Percentiles rank a stretch among this genome's conserved stretches.
Evolutionary conservation across 768 basidiomycete genomes (phyloP).

Genomic region (Agrocybe praecox): DNA sequence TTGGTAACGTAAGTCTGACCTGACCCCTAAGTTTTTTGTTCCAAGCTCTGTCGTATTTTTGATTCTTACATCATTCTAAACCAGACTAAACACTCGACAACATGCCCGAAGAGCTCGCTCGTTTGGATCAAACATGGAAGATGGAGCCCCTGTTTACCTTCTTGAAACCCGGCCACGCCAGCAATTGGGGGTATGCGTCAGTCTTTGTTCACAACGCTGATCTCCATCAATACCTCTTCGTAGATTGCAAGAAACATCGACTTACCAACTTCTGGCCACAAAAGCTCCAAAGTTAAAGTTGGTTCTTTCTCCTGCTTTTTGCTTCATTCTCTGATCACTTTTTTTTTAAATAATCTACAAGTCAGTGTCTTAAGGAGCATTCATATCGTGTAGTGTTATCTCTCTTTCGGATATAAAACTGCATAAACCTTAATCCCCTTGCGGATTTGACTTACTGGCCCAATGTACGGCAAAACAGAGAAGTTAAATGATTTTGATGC

Average conservation of each 20-base stretch:
- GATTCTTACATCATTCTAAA: background rate
- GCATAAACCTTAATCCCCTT: too few species aligned
- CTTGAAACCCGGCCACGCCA: constrained; percentile 14
- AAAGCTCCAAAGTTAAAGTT: background rate
- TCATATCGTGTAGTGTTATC: too few species aligned
- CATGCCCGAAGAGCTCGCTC: constrained; percentile 16
- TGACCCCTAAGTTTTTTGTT: background rate
- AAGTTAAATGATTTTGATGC: too few species aligned
- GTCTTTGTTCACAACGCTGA: background rate
- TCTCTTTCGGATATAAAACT: too few species aligned
- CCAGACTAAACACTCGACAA: constrained; percentile 19
- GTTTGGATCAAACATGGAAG: constrained; percentile 9
- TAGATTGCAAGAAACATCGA: background rate
- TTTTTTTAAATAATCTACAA: too few species aligned
- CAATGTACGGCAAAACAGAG: too few species aligned
- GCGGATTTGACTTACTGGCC: too few species aligned
- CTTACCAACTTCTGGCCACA: background rate
- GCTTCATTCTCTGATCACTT: too few species aligned
- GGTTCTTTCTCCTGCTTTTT: too few species aligned
- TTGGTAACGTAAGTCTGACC: constrained; percentile 21
- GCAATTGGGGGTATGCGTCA: constrained; percentile 7
- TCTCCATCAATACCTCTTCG: too few species aligned
- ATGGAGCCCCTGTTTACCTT: constrained; percentile 11
- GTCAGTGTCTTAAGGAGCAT: too few species aligned
- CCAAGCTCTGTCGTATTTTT: background rate